Evolutionary conservation across 1,284 basidiomycete genomes (phyloP).

Genomic region (Tilletia caries): DNA sequence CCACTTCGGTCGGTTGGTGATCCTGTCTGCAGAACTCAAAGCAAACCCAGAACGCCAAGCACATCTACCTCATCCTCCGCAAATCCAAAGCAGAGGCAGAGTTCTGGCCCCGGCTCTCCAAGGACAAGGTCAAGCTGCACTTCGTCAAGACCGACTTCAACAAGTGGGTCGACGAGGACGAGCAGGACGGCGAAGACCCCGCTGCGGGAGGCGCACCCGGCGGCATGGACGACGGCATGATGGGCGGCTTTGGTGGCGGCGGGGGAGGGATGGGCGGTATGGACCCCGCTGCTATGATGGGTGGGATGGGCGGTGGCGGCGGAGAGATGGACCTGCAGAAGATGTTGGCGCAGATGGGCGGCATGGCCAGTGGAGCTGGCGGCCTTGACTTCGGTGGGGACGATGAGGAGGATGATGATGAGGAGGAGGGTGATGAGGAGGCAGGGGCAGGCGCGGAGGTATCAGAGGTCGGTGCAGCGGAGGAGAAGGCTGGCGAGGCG

Average conservation of each 20-base stretch:
- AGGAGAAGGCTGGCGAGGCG: slow-evolving; percentile 10
- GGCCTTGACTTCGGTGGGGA: slow-evolving; percentile 34
- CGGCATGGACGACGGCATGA: slow-evolving; percentile 22
- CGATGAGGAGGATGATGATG: slow-evolving; percentile 39
- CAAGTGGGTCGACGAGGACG: slow-evolving; percentile 55
- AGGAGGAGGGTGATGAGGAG: slow-evolving; percentile 40
- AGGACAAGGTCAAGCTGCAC: slow-evolving; percentile 53
- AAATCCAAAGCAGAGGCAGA: slow-evolving; percentile 49
- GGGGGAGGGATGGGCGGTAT: slow-evolving; percentile 51
- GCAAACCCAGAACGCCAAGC: slow-evolving; percentile 48
- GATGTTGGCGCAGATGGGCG: slow-evolving; percentile 34
- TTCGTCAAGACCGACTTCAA: slow-evolving; percentile 55
- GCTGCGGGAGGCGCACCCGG: slow-evolving; percentile 21
- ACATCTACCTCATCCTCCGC: slow-evolving; percentile 46
- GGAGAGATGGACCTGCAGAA: slow-evolving; percentile 28
- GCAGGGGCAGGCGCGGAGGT: slow-evolving; percentile 60
- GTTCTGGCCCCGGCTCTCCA: slow-evolving; percentile 54
- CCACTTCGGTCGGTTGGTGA: too few relatives aligned
- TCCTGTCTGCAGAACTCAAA: slow-evolving; percentile 34
- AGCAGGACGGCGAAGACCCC: slow-evolving; percentile 44
- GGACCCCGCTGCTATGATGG: slow-evolving; percentile 27
- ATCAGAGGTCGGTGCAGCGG: neutral
- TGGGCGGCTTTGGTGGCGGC: slow-evolving; percentile 56
- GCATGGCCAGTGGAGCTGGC: slow-evolving; percentile 24
- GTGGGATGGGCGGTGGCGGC: slow-evolving; percentile 26